Base-by-base conservation (phyloP, 2,329 filamentous ascomycete genomes). In the Fonsecaea pugnacius region DNA sequence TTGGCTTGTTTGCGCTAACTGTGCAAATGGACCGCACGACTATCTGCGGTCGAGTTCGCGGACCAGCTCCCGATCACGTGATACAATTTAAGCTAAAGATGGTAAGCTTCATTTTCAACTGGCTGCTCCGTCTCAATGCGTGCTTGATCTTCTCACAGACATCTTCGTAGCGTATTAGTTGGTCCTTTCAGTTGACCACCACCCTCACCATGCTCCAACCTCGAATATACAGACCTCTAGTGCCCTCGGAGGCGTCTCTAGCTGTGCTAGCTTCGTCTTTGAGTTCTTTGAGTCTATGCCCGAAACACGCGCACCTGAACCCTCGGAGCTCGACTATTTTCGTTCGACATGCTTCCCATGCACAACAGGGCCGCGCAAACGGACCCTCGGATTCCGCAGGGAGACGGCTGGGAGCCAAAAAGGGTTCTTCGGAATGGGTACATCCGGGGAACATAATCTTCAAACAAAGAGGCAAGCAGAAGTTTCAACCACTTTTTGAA, bases 371-470 rank as follows among this genome's bases (percentile, higher is more conserved):
- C 72, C 82, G 85, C 65, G 87, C 87, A 78, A 96, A 90, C 74
- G 85, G 86, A 69, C 85, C 87, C 32, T 88, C 88, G 74, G 85
- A 90, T 72, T 87, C 88, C 3, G 83, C 89, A 1, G 89, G 89
- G 72, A 96, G 96, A 81, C 92, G 96, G 76, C 81, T 99, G 70
- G 95, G 95, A 71, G 93, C 94, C 4, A 99, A 99, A 84, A 92
- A 94, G 78, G 89, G 89, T 18, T 92, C 91, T 77, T 94, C 94
- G 76, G 90, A 97, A 81, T 96, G 89, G 77, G 95, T 99, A 38
- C 90, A 96, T 64, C 90, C 93, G 4, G 95, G 95, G 60, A 98
- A 96, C 82, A 99, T 99, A 78, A 91, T 99, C 79, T 99, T 95
- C 86, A 92, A 92, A 76, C 95, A 99, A 79, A 89, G 94, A 73